Conservation (phyloP, 306 rosid species). For the Potentilla sterilis region DNA sequence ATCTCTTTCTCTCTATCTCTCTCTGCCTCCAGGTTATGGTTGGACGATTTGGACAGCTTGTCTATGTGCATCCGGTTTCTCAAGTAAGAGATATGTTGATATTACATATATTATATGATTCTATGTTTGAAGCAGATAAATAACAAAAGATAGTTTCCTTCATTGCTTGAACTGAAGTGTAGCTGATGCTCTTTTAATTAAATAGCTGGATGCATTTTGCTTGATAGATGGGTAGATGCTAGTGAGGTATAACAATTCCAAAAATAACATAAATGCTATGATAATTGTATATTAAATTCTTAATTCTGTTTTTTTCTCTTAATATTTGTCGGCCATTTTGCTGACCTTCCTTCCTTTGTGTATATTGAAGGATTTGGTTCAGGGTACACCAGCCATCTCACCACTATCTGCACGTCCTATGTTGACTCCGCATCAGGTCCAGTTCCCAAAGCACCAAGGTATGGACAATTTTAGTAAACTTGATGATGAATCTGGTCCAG, state of each 20-base stretch:
- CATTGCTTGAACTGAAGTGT: not conserved
- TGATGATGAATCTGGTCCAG: not conserved
- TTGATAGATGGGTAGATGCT: not conserved
- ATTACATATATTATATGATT: not conserved
- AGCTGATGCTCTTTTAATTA: not conserved
- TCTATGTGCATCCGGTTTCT: conserved; percentile 77
- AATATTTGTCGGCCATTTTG: not conserved
- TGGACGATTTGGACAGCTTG: conserved; percentile 75
- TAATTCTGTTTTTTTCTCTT: not conserved
- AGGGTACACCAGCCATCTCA: conserved; percentile 54
- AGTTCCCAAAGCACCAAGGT: conserved; percentile 84
- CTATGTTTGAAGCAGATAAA: conserved; percentile 27
- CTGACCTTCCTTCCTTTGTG: conserved; percentile 23
- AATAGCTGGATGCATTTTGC: not conserved
- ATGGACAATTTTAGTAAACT: conserved; percentile 7
- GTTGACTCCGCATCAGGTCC: conserved; percentile 53
- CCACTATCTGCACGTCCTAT: conserved; percentile 55
- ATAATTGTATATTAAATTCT: conserved; percentile 3
- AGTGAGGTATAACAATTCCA: not conserved
- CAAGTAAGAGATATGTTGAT: conserved; percentile 56
- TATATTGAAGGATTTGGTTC: conserved; percentile 63
- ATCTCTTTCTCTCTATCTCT: conserved; percentile 15
- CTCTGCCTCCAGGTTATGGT: conserved; percentile 66
- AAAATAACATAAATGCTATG: not conserved
- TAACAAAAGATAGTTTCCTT: conserved; percentile 8